Conservation (phyloP, 257 asterid genomes). For the Solanum pinnatisectum region DNA sequence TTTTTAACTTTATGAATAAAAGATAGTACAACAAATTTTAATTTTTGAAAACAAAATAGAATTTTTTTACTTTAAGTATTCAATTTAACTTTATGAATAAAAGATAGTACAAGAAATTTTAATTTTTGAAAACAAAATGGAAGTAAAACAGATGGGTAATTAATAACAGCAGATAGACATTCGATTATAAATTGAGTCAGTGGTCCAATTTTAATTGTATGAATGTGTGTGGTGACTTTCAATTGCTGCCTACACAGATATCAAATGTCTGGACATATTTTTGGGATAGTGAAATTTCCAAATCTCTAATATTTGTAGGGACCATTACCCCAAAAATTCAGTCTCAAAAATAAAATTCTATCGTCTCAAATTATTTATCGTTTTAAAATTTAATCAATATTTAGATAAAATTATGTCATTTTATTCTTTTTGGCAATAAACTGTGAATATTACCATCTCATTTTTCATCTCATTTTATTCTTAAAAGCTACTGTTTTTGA, state of each 20-base stretch:
- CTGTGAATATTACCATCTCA: no score
- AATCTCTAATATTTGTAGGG: neutral
- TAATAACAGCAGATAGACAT: neutral
- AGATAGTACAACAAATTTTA: neutral
- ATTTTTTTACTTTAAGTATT: neutral
- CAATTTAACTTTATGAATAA: neutral
- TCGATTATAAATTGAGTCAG: slow-evolving; percentile 1
- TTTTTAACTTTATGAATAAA: neutral
- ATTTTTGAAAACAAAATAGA: no score
- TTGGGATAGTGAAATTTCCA: slow-evolving; percentile 5
- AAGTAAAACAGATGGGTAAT: neutral
- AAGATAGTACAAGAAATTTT: neutral
- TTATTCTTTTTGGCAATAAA: no score
- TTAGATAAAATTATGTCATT: neutral
- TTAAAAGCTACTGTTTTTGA: neutral
- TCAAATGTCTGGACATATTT: slow-evolving; percentile 6
- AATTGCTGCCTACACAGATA: slow-evolving; percentile 3
- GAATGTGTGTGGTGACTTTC: slow-evolving; percentile 10
- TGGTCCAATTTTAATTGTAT: slow-evolving; percentile 12
- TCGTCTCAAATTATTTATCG: neutral
- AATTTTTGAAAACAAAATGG: neutral
- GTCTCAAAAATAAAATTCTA: neutral
- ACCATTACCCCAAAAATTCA: neutral
- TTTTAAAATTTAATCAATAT: neutral
- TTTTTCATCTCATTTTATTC: neutral